A percentile compares a stretch with the other conserved stretches of the same genome.
These are phyloP conservation scores for Vaccinium darrowii DNA, from an alignment of 148 eudicot genomes.

Conservation along the genomic window DNA sequence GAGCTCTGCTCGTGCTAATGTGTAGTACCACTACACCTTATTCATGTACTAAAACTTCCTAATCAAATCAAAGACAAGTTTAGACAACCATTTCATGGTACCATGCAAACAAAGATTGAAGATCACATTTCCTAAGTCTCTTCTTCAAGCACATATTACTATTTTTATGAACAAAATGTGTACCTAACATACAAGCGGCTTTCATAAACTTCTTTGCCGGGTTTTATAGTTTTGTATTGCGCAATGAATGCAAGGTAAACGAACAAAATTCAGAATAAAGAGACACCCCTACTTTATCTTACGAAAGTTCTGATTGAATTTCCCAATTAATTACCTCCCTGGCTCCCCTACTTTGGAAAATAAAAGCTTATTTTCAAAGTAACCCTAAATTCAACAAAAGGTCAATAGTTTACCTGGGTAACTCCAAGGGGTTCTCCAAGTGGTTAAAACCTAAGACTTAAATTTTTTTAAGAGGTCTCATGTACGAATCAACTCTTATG, in stretches of 20 bases:
- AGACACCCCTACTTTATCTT: background rate
- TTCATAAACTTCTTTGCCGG: background rate
- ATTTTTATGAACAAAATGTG: background rate
- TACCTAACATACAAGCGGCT: background rate
- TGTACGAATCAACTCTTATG: no score
- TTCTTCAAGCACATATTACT: background rate
- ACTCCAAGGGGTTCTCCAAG: no score
- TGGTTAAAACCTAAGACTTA: no score
- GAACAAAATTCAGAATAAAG: background rate
- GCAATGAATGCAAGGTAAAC: background rate
- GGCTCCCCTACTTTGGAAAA: background rate
- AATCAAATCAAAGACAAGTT: background rate
- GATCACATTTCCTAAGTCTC: background rate
- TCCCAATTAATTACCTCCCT: background rate
- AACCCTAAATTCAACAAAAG: background rate
- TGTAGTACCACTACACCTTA: background rate
- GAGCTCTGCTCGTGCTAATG: no score
- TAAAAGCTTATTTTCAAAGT: background rate
- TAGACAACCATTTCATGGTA: background rate
- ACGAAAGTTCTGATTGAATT: background rate
- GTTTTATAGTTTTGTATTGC: background rate
- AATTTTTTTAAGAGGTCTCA: no score
- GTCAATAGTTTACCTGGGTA: background rate
- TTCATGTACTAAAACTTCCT: background rate
- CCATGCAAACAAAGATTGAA: background rate